phyloP scores from a whole-genome alignment of 1,284 basidiomycete genomes.

The Leccinum variabile region DNA sequence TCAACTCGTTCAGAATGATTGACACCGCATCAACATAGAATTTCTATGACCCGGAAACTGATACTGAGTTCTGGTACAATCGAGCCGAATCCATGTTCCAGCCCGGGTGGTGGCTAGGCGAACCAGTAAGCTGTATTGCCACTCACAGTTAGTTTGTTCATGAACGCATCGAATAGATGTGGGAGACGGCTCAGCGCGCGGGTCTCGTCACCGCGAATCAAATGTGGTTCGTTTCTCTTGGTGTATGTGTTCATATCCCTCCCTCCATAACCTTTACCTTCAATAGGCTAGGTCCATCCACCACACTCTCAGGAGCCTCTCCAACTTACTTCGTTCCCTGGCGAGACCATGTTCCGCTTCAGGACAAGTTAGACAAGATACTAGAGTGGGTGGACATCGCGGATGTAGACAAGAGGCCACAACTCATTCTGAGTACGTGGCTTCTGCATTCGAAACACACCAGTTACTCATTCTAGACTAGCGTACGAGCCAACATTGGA shows the following conservation, averaged over 20 bases:
- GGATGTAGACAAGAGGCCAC: constrained; percentile 61
- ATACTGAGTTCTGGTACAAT: constrained; percentile 72
- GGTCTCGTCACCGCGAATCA: constrained; percentile 80
- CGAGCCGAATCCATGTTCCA: constrained; percentile 61
- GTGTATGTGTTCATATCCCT: background rate
- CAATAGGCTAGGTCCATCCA: constrained; percentile 77
- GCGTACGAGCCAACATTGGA: constrained; percentile 78
- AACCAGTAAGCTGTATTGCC: constrained; percentile 59
- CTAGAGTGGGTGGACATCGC: constrained; percentile 77
- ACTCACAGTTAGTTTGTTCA: background rate
- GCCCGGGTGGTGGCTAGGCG: constrained; percentile 82
- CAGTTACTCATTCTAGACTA: constrained; percentile 29
- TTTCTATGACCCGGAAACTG: constrained; percentile 76
- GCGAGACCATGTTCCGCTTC: constrained; percentile 56
- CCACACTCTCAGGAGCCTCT: constrained; percentile 60
- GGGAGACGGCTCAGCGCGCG: constrained; percentile 80
- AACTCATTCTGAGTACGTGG: constrained; percentile 71
- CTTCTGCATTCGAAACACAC: background rate
- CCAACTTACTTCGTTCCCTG: constrained; percentile 79
- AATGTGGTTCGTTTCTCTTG: constrained; percentile 70
- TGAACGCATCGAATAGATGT: constrained; percentile 57
- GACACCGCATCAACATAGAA: constrained; percentile 47
- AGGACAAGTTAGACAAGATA: constrained; percentile 73
- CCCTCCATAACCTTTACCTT: background rate
- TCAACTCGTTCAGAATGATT: background rate